A percentile compares a stretch with the other conserved stretches of the same genome.
These are phyloP conservation scores for Reticulascus tulasneorum DNA, from an alignment of 2,329 filamentous ascomycete genomes.

Conservation along the genomic window DNA sequence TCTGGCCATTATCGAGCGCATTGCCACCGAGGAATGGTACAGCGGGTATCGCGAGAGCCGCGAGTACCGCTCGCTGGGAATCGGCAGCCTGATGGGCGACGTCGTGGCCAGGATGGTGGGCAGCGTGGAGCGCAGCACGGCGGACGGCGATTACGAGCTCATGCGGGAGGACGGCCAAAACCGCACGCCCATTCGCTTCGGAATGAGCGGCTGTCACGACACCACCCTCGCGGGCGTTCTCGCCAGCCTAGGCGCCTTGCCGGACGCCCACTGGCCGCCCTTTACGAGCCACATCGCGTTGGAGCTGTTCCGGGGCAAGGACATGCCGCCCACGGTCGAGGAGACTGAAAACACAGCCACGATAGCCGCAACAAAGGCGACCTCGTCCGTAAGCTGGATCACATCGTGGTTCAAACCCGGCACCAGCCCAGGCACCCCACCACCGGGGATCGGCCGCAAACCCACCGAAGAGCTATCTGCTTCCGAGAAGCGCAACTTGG, in stretches of 20 bases:
- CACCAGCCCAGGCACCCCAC: conserved; percentile 24
- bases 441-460: conserved; percentile 56
- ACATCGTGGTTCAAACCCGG: conserved; percentile 24
- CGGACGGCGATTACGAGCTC: conserved; percentile 50
- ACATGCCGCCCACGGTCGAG: conserved; percentile 13
- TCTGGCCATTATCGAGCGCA: conserved; percentile 65
- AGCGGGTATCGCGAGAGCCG: conserved; percentile 75
- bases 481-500: conserved; percentile 49
- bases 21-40: conserved; percentile 91
- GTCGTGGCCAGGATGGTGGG: conserved; percentile 72
- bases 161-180: conserved; percentile 28
- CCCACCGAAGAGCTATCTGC: conserved; percentile 51
- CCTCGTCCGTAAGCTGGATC: conserved; percentile 28
- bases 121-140: conserved; percentile 54
- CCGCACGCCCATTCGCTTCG: conserved; percentile 60
- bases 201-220: conserved; percentile 84
- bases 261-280: conserved; percentile 75
- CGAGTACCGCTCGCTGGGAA: conserved; percentile 87
- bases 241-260: conserved; percentile 73
- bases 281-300: conserved; percentile 91
- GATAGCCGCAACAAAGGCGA: conserved; percentile 12
- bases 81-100: conserved; percentile 81
- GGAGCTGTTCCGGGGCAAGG: conserved; percentile 71
- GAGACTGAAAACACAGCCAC: conserved; percentile 15
- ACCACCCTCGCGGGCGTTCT: conserved; percentile 83